Conservation (phyloP, 495 filamentous ascomycete genomes). For the Glarea lozoyensis region DNA sequence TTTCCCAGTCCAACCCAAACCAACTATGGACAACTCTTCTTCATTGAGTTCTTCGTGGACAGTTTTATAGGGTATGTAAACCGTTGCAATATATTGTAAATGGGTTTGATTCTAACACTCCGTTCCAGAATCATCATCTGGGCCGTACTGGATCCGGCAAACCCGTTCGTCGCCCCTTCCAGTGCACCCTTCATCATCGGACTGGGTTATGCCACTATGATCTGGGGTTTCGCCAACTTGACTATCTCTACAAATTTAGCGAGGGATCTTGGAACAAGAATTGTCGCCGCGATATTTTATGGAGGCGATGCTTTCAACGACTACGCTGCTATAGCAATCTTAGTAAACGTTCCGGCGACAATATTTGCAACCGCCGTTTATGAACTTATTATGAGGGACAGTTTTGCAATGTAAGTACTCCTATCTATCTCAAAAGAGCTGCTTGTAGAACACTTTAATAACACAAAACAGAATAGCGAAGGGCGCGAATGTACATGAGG, state of each 20-base stretch:
- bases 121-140: constrained; percentile 40
- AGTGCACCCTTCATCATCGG: constrained; percentile 40
- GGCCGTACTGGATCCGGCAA: constrained; percentile 43
- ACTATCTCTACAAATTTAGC: constrained; percentile 44
- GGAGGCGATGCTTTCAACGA: constrained; percentile 33
- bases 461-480: no score
- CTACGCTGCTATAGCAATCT: constrained; percentile 39
- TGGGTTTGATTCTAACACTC: neutral
- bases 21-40: constrained; percentile 39
- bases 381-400: constrained; percentile 42
- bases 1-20: constrained; percentile 35
- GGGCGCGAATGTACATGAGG: constrained; percentile 37
- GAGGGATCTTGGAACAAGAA: constrained; percentile 41
- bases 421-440: no score
- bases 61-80: constrained; percentile 32
- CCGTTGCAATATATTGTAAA: neutral
- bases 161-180: constrained; percentile 39
- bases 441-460: no score
- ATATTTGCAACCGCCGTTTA: constrained; percentile 41
- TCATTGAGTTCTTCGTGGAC: constrained; percentile 46
- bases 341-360: constrained; percentile 44
- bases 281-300: constrained; percentile 43
- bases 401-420: constrained; percentile 33
- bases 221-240: constrained; percentile 39
- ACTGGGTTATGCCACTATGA: constrained; percentile 38